Percentiles rank a stretch among this genome's conserved stretches.
Conservation (phyloP, 371 early-diverging fungal genomes). For the Cokeromyces recurvatus region DNA sequence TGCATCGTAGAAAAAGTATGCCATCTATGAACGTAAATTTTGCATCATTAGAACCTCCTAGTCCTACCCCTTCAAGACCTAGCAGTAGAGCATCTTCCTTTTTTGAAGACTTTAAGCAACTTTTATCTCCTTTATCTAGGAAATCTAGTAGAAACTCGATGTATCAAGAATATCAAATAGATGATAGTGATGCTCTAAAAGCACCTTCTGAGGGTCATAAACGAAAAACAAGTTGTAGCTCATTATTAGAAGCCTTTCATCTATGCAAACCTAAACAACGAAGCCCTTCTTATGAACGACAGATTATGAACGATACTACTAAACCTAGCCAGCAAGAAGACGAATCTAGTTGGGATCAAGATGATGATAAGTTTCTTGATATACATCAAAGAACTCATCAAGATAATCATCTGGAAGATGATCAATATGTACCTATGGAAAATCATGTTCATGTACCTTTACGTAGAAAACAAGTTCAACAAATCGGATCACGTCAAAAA, state of each 20-base stretch:
- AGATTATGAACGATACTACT: neutral
- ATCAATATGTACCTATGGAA: neutral
- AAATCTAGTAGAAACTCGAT: slow-evolving; percentile 21
- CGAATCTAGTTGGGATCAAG: neutral
- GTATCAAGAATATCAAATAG: slow-evolving; percentile 12
- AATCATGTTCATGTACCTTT: slow-evolving; percentile 5
- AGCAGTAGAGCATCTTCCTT: slow-evolving; percentile 23
- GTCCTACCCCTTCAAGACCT: slow-evolving; percentile 9
- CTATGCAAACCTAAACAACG: slow-evolving; percentile 14
- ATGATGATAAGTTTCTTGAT: slow-evolving; percentile 1
- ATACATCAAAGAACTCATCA: slow-evolving; percentile 1
- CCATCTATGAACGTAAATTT: slow-evolving; percentile 7
- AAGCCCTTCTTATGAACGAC: slow-evolving; percentile 12
- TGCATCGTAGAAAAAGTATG: slow-evolving; percentile 20
- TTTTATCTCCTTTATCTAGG: slow-evolving; percentile 16
- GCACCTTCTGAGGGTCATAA: neutral
- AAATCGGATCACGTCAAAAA: slow-evolving; percentile 16
- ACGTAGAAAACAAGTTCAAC: slow-evolving; percentile 17
- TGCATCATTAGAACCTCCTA: slow-evolving; percentile 1
- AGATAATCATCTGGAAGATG: neutral
- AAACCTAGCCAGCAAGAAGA: neutral
- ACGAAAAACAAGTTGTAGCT: slow-evolving; percentile 16
- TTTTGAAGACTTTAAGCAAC: slow-evolving; percentile 23
- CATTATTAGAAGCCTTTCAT: slow-evolving; percentile 16
- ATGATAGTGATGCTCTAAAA: no score